Evolutionary conservation across 2,329 filamentous ascomycete genomes (phyloP).

Genomic region (Aspergillus intermedius): DNA sequence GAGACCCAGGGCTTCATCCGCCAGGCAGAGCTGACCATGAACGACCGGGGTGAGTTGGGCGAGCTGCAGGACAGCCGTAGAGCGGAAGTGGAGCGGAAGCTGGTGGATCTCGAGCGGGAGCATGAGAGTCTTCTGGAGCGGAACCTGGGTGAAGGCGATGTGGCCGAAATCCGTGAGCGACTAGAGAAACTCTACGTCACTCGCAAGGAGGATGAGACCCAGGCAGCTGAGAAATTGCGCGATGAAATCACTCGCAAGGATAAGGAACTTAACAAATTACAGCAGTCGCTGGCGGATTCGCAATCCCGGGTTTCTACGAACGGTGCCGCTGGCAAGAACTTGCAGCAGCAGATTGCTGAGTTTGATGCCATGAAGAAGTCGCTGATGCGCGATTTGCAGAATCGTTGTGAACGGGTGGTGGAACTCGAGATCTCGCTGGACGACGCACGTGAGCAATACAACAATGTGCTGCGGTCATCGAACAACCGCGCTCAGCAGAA

Average conservation of each 20-base stretch:
- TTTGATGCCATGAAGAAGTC: constrained; percentile 99
- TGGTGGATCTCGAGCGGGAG: constrained; percentile 68
- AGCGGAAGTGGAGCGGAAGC: constrained; percentile 68
- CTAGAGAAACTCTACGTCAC: constrained; percentile 70
- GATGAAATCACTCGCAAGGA: constrained; percentile 68
- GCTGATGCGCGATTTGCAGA: constrained; percentile 96
- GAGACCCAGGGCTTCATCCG: constrained; percentile 89
- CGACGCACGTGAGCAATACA: constrained; percentile 97
- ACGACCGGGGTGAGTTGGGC: constrained; percentile 59
- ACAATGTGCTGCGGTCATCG: constrained; percentile 90
- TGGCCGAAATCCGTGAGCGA: constrained; percentile 74
- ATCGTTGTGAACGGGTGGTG: constrained; percentile 94
- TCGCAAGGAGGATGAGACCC: constrained; percentile 65
- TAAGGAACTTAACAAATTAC: constrained; percentile 75
- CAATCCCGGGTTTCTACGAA: constrained; percentile 50
- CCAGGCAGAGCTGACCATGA: constrained; percentile 82
- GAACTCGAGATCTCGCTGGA: constrained; percentile 97
- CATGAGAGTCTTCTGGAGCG: constrained; percentile 77
- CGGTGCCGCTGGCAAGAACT: constrained; percentile 63
- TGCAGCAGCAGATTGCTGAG: constrained; percentile 96
- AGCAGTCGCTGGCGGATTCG: constrained; percentile 71
- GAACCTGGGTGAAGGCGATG: constrained; percentile 70
- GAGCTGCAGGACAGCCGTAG: constrained; percentile 59
- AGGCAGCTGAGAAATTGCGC: constrained; percentile 71
- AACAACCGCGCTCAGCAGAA: constrained; percentile 99